Conservation (phyloP, 2,329 filamentous ascomycete genomes). For the Trichoderma koningii region DNA sequence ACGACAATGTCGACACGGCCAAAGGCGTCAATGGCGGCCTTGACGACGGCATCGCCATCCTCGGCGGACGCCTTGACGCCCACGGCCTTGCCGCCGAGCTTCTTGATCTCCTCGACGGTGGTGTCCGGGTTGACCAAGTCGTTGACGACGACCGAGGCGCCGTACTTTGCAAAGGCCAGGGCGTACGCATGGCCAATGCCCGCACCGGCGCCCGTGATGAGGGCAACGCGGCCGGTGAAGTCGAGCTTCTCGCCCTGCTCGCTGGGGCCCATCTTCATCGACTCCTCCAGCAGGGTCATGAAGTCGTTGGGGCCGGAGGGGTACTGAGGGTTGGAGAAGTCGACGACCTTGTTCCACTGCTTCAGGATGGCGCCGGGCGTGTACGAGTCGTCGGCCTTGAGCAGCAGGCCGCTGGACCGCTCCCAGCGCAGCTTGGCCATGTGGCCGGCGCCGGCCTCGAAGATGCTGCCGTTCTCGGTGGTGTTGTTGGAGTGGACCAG, state of each 20-base stretch:
- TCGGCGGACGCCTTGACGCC: conserved; percentile 93
- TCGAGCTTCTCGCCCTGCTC: conserved; percentile 72
- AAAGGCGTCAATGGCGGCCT: conserved; percentile 89
- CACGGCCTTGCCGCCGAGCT: conserved; percentile 83
- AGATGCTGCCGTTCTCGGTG: conserved; percentile 82
- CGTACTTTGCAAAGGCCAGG: conserved; percentile 81
- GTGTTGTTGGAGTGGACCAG: conserved; percentile 83
- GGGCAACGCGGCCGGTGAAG: conserved; percentile 81
- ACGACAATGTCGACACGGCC: conserved; percentile 92
- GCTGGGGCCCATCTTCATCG: conserved; percentile 73
- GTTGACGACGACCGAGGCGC: conserved; percentile 88
- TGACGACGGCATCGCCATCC: conserved; percentile 87
- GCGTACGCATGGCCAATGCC: conserved; percentile 91
- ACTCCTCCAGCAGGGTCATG: conserved; percentile 79
- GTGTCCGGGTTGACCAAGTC: conserved; percentile 90
- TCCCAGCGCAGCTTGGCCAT: conserved; percentile 95
- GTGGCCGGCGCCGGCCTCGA: conserved; percentile 90
- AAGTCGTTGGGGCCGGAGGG: conserved; percentile 87
- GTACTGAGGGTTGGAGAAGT: conserved; percentile 81
- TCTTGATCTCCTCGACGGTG: conserved; percentile 90
- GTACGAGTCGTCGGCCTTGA: conserved; percentile 85
- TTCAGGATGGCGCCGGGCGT: conserved; percentile 85
- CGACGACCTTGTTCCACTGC: conserved; percentile 84
- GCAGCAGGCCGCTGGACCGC: conserved; percentile 81
- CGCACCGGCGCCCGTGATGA: conserved; percentile 85